Evolutionary conservation across 257 asterid species (phyloP).

Genomic region (Przewalskia tangutica): DNA sequence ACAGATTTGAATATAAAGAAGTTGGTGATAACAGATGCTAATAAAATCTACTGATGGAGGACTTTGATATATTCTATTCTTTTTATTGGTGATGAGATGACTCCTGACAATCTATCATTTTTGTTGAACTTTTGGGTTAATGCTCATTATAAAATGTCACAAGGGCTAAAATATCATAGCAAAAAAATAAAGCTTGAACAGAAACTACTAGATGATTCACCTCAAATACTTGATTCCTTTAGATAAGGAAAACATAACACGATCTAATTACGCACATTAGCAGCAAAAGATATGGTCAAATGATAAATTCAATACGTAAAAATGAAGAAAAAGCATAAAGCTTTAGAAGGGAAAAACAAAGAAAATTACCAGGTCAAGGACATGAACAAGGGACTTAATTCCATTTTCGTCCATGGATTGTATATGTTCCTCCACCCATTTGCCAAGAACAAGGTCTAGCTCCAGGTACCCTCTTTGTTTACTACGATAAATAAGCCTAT

Average conservation of each 20-base stretch:
- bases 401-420: conserved; percentile 63
- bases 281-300: not conserved
- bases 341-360: not conserved
- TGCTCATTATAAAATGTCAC: not conserved
- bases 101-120: not conserved
- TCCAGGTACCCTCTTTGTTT: conserved; percentile 88
- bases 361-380: conserved; percentile 64
- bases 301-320: not conserved
- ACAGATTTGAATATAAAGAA: not conserved
- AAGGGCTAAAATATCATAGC: not conserved
- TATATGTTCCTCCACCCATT: conserved; percentile 85
- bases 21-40: not conserved
- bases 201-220: not conserved
- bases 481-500: conserved; percentile 77
- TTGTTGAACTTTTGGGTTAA: not conserved
- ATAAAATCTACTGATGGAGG: not conserved
- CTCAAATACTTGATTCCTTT: not conserved
- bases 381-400: conserved; percentile 54
- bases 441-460: conserved; percentile 81
- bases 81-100: not conserved
- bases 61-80: not conserved
- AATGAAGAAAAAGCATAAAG: not conserved
- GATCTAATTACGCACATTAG: not conserved
- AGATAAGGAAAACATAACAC: not conserved
- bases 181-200: not conserved